These are phyloP conservation scores for Ganoderma boninense DNA, from an alignment of 1,284 basidiomycete species.

Conservation along the genomic window DNA sequence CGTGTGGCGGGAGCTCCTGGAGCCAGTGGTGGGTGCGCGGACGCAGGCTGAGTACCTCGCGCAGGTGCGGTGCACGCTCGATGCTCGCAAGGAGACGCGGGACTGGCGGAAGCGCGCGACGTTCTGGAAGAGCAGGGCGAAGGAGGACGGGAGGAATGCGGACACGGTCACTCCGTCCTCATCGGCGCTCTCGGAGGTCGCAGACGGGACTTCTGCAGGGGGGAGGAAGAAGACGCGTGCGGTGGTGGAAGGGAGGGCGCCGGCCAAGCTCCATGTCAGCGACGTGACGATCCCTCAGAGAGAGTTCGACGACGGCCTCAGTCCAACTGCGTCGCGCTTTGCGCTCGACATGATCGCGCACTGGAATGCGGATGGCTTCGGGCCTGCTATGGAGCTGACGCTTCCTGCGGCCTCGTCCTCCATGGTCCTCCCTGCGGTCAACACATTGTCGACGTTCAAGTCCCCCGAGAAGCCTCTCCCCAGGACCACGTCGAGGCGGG, in stretches of 20 bases:
- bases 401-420: slow-evolving; percentile 29
- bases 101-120: slow-evolving; percentile 51
- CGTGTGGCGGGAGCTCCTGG: slow-evolving; percentile 55
- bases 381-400: neutral
- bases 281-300: neutral
- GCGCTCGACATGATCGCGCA: slow-evolving; percentile 4
- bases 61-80: slow-evolving; percentile 56
- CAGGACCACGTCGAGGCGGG: slow-evolving; percentile 22
- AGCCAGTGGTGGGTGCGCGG: slow-evolving; percentile 50
- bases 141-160: slow-evolving; percentile 42
- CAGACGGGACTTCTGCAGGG: slow-evolving; percentile 49
- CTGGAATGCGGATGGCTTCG: neutral
- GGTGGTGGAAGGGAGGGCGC: slow-evolving; percentile 32
- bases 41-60: slow-evolving; percentile 57
- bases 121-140: slow-evolving; percentile 58
- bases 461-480: slow-evolving; percentile 30
- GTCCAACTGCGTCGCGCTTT: slow-evolving; percentile 6
- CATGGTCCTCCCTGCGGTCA: slow-evolving; percentile 24
- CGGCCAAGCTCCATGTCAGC: neutral
- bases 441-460: slow-evolving; percentile 1
- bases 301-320: neutral
- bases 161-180: slow-evolving; percentile 56
- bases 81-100: slow-evolving; percentile 51
- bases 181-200: slow-evolving; percentile 60
- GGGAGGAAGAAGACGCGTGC: slow-evolving; percentile 47